Base-by-base conservation (phyloP, 2,329 filamentous ascomycete genomes). In the Hyphodiscus sp. region DNA sequence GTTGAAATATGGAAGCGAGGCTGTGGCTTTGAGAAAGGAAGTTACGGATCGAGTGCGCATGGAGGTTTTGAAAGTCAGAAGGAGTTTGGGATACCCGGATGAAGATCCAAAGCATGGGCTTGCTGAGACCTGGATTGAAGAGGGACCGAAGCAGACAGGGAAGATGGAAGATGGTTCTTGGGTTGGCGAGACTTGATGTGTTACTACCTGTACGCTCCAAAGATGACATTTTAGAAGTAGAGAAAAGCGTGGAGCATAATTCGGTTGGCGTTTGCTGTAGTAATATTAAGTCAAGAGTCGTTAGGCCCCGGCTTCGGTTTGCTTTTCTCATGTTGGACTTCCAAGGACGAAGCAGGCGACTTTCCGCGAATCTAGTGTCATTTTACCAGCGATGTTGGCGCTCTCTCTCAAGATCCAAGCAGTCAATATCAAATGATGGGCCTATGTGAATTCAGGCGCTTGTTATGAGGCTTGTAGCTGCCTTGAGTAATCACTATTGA, bases 1-100 rank as follows among this genome's bases (percentile, higher is more conserved):
- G 42, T 73, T 92, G 26, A 83, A 83, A 69, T 80, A 84, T 61
- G 81, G 83, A 11, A 70, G 75, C n/a, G 91, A 96, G 70, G 92
- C 89, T 0, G 78, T 87, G 50, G 78, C 83, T 61, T 73, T 95
- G 58, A 77, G 94, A 54, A 83, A 87, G 51, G 89, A 96, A 69
- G 89, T 92, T 47, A 90, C 92, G 1, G 77, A 78, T 68, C 79
- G 85, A 55, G 82, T 97, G 33, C 79, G 94, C 47, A 79, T 87
- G 52, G 87, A 95, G 67, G 86, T 99, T 2, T 71, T 92, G 49
- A 89, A 89, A 63, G 77, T 97, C 20, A 79, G 92, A 57, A 77
- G 81, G 59, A 78, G 78, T 45, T 73, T 87, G 54, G 91, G 91
- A 20, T 67, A 66, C 57, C 80, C 87, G 0, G 90, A 95, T 55